Evolutionary conservation across 805 yeast genomes (phyloP), one percentile per base, ranked within the genome.

Genomic region (Kockiozyma suomiensis): DNA sequence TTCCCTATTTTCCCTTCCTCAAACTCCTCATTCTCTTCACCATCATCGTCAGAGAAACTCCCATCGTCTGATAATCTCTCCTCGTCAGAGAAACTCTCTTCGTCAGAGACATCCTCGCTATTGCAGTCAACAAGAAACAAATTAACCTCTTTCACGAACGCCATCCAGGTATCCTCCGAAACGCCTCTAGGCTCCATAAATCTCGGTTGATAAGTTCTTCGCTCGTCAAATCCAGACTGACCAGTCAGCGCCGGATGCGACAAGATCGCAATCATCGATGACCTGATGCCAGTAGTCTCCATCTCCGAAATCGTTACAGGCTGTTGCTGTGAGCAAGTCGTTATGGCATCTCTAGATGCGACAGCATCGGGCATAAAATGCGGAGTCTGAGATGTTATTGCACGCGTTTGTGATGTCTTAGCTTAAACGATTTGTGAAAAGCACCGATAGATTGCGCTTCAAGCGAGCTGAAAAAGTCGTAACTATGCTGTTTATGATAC

Each of bases 111-210:
- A 45, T 13, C 46, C 15, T 10, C 28, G 28, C 15, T 8, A 8
- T 15, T 5, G 13, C 26, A 21, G 2, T 41, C 46, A 8, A 21
- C 46, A n/a, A 41, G 8, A 6, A 19, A 19, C 28, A 26, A 28
- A 28, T 51, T 51, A 13, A 51, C 38, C 19, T 32, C 37, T 6
- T 17, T 5, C 4, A 51, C 48, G 21, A 54, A 54, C 15, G 17
- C 33, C 4, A 33, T 30, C 58, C 58, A 54, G 26, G 21, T 21
- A 21, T 37, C 48, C 45, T 54, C 37, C 7, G 53, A 42, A 4
- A 54, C 48, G 6, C 58, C 58, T 15, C 52, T 26, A 4, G 47
- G 33, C 3, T 28, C 30, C 49, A 54, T n/a, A 23, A 33, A 54
- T 19, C 49, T 41, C 13, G 53, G 48, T 30, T 54, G 58, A 40